phyloP scores from a whole-genome alignment of 345 rosid genomes.

The Linum trigynum region DNA sequence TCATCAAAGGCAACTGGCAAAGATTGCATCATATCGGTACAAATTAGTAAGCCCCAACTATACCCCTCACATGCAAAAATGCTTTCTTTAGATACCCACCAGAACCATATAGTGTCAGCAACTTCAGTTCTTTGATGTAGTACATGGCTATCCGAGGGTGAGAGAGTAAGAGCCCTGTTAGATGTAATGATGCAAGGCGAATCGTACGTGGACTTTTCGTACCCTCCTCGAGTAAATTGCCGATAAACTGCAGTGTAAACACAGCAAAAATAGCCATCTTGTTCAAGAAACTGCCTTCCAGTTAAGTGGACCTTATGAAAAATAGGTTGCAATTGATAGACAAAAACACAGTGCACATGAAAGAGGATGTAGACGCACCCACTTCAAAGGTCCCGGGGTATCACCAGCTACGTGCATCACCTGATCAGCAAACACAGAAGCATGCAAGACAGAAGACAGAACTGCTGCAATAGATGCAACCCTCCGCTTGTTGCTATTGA shows the following conservation, averaged over 20 bases:
- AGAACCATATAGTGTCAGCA: slow-evolving; percentile 86
- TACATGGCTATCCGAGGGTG: slow-evolving; percentile 59
- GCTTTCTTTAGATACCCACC: slow-evolving; percentile 30
- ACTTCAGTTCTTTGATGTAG: slow-evolving; percentile 75
- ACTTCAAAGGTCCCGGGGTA: slow-evolving; percentile 71
- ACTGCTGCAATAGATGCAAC: slow-evolving; percentile 88
- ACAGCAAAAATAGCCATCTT: slow-evolving; percentile 4
- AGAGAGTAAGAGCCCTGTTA: slow-evolving; percentile 81
- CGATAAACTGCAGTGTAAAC: slow-evolving; percentile 51
- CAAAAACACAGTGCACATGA: neutral
- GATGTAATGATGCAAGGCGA: slow-evolving; percentile 87
- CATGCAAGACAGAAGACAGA: slow-evolving; percentile 73
- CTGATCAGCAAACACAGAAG: slow-evolving; percentile 53
- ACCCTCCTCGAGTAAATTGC: slow-evolving; percentile 80
- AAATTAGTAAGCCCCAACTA: neutral
- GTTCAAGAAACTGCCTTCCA: neutral
- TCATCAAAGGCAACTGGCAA: slow-evolving; percentile 87
- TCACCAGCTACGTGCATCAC: slow-evolving; percentile 53
- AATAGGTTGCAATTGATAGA: neutral
- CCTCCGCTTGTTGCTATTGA: slow-evolving; percentile 80
- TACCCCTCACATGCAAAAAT: slow-evolving; percentile 3
- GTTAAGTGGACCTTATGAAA: neutral
- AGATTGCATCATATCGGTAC: neutral
- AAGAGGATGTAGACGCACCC: slow-evolving; percentile 45
- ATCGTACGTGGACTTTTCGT: slow-evolving; percentile 93